A percentile compares a stretch with the other conserved stretches of the same genome.
These are phyloP conservation scores for Boletus tylopilopsis DNA, from an alignment of 768 basidiomycete genomes.

Conservation along the genomic window DNA sequence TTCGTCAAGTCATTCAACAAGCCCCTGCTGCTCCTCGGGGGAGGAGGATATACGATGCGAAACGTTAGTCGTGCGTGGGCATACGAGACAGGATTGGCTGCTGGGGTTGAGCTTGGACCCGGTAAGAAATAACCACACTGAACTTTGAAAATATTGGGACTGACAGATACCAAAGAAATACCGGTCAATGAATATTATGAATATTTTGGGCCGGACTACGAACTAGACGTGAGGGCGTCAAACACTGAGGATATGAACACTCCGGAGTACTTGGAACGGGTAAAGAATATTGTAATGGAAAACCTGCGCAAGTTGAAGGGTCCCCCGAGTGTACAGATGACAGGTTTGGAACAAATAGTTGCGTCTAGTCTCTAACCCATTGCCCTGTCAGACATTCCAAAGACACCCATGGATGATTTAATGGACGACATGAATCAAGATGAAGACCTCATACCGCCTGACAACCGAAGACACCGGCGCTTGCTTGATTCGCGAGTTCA, in stretches of 20 bases:
- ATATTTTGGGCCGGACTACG: slow-evolving; percentile 97
- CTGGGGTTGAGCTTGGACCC: slow-evolving; percentile 87
- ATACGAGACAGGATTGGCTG: slow-evolving; percentile 96
- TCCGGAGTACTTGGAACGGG: slow-evolving; percentile 86
- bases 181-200: slow-evolving; percentile 99
- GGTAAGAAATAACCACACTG: slow-evolving; percentile 42
- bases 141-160: not conserved
- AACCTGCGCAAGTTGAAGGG: slow-evolving; percentile 82
- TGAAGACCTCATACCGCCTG: slow-evolving; percentile 75
- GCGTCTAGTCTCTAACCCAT: not conserved
- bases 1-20: slow-evolving; percentile 97
- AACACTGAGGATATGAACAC: slow-evolving; percentile 97
- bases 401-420: slow-evolving; percentile 78
- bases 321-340: slow-evolving; percentile 91
- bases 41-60: slow-evolving; percentile 98
- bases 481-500: slow-evolving; percentile 80
- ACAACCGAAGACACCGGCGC: slow-evolving; percentile 72
- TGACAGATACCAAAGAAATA: slow-evolving; percentile 58
- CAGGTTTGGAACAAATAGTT: slow-evolving; percentile 45
- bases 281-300: slow-evolving; percentile 89
- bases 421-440: slow-evolving; percentile 79
- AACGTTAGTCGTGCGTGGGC: slow-evolving; percentile 98
- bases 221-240: slow-evolving; percentile 89
- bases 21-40: slow-evolving; percentile 90
- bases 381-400: slow-evolving; percentile 65